These are phyloP conservation scores for Fusarium ramigenum DNA, from an alignment of 2,329 filamentous ascomycete species.

Conservation along the genomic window DNA sequence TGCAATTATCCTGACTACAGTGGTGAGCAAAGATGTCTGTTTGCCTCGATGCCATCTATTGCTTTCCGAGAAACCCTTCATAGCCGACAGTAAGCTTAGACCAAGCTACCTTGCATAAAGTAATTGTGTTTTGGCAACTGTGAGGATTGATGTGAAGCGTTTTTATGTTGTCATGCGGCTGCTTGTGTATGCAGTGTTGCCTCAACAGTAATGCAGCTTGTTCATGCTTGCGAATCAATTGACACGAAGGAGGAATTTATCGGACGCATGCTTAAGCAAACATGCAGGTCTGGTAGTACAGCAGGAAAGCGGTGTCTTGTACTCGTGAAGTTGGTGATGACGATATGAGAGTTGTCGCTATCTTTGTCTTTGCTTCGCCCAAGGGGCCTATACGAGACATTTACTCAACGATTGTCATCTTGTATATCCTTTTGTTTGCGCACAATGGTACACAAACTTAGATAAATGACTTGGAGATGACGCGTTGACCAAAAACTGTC, in stretches of 20 bases:
- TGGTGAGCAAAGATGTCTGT: background rate
- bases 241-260: rapidly evolving
- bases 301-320: rapidly evolving
- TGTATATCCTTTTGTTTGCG: background rate
- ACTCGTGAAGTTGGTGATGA: background rate
- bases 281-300: no score
- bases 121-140: rapidly evolving
- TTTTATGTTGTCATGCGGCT: background rate
- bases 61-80: background rate
- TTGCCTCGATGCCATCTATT: background rate
- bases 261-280: background rate
- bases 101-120: background rate
- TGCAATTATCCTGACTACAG: rapidly evolving
- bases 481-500: rapidly evolving
- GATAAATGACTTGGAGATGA: rapidly evolving
- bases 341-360: background rate
- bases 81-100: background rate
- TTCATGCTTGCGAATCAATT: background rate
- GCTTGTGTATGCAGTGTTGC: background rate
- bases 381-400: background rate
- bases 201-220: background rate
- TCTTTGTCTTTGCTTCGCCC: background rate
- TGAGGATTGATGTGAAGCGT: rapidly evolving
- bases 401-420: background rate
- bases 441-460: no score